Percentiles rank a stretch among this genome's conserved stretches.
Evolutionary conservation across 1,139 yeast species (phyloP).

Genomic region (Hansenula sp.): DNA sequence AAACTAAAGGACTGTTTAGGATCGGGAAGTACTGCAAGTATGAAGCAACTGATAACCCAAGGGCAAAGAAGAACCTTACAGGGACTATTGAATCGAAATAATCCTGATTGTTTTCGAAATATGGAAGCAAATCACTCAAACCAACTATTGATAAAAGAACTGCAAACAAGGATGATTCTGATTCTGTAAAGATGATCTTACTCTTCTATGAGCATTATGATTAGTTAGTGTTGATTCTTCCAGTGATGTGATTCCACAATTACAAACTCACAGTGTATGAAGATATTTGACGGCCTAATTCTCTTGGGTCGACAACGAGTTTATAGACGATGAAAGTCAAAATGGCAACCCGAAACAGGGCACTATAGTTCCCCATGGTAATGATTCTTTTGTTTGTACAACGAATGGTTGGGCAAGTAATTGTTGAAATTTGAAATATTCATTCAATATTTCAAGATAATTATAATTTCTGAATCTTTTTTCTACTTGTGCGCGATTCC

Average conservation of each 20-base stretch:
- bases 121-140: slow-evolving; percentile 51
- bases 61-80: slow-evolving; percentile 40
- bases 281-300: background rate
- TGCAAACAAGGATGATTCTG: slow-evolving; percentile 30
- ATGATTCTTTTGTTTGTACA: too few species aligned
- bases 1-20: background rate
- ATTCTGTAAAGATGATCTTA: background rate
- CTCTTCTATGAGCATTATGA: background rate
- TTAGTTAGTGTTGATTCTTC: background rate
- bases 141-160: slow-evolving; percentile 40
- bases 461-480: too few species aligned
- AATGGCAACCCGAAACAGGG: background rate
- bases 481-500: too few species aligned
- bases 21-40: background rate
- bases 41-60: background rate
- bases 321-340: background rate
- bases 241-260: too few species aligned
- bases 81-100: slow-evolving; percentile 69
- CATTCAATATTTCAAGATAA: too few species aligned
- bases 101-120: slow-evolving; percentile 48
- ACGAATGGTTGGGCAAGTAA: too few species aligned
- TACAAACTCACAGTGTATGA: background rate
- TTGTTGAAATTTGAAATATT: background rate
- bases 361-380: background rate
- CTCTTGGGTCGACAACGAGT: background rate